Evolutionary conservation across 2,329 filamentous ascomycete genomes (phyloP).

Genomic region (Chrysoporthe austroafricana): DNA sequence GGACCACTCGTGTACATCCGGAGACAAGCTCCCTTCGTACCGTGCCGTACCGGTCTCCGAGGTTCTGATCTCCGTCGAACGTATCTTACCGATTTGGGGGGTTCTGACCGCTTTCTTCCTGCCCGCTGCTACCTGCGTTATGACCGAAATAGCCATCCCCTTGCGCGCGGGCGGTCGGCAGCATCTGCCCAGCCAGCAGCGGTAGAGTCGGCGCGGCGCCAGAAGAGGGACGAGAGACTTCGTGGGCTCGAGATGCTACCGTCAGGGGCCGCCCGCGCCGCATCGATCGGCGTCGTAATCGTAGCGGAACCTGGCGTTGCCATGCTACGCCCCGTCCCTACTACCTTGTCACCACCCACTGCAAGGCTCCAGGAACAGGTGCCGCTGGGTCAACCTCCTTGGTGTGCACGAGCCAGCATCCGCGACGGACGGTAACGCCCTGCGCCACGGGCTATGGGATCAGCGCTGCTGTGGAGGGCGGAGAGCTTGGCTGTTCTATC

Average conservation of each 20-base stretch:
- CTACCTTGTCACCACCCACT: too few species aligned
- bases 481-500: too few species aligned
- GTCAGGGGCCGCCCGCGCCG: not conserved
- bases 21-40: conserved; percentile 11
- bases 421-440: too few species aligned
- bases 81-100: not conserved
- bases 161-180: not conserved
- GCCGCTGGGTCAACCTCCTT: too few species aligned
- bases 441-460: too few species aligned
- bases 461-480: too few species aligned
- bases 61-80: not conserved
- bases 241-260: not conserved
- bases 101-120: not conserved
- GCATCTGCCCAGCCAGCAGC: not conserved
- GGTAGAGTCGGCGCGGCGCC: not conserved
- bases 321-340: not conserved
- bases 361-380: too few species aligned
- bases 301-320: not conserved
- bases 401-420: too few species aligned
- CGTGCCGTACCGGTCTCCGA: conserved; percentile 22
- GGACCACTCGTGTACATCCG: conserved; percentile 18
- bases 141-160: not conserved
- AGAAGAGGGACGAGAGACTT: not conserved
- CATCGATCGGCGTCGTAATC: not conserved
- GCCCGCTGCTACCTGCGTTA: too few species aligned